Evolutionary conservation across 2,329 filamentous ascomycete species (phyloP).

Genomic region (Stagonosporopsis tanaceti): DNA sequence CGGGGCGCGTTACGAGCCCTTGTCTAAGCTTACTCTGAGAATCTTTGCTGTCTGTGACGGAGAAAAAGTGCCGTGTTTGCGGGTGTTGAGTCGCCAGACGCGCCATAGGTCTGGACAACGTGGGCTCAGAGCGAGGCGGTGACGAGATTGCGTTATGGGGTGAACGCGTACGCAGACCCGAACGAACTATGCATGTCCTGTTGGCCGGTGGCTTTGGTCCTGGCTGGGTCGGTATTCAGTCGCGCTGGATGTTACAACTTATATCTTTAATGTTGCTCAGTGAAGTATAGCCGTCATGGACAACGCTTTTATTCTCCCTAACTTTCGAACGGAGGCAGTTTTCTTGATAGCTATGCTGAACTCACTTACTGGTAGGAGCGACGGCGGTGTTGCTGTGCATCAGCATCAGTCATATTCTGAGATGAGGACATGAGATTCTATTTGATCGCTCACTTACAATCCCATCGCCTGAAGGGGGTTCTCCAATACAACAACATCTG

Average conservation of each 20-base stretch:
- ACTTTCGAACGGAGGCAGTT: background rate
- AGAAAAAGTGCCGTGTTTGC: background rate
- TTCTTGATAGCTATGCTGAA: too few relatives aligned
- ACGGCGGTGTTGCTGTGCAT: background rate
- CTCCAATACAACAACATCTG: too few relatives aligned
- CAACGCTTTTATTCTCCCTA: background rate
- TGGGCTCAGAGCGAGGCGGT: background rate
- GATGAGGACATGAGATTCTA: too few relatives aligned
- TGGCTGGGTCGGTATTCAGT: background rate
- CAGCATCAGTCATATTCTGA: too few relatives aligned
- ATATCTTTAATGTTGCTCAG: background rate
- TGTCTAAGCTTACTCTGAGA: background rate
- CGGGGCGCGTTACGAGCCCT: slow-evolving; percentile 13
- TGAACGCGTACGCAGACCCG: background rate
- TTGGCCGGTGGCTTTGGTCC: background rate
- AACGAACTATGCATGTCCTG: background rate
- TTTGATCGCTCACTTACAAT: too few relatives aligned
- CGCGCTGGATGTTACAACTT: background rate
- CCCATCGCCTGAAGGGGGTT: too few relatives aligned
- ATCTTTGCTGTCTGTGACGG: background rate
- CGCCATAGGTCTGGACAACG: background rate
- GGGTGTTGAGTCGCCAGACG: background rate
- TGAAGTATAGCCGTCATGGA: background rate
- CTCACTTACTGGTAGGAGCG: background rate
- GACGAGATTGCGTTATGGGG: slow-evolving; percentile 1